A percentile compares a stretch with the other conserved stretches of the same genome.
These are phyloP conservation scores for Suhomyces chickasaworum DNA, from an alignment of 1,139 yeast genomes.

Conservation along the genomic window DNA sequence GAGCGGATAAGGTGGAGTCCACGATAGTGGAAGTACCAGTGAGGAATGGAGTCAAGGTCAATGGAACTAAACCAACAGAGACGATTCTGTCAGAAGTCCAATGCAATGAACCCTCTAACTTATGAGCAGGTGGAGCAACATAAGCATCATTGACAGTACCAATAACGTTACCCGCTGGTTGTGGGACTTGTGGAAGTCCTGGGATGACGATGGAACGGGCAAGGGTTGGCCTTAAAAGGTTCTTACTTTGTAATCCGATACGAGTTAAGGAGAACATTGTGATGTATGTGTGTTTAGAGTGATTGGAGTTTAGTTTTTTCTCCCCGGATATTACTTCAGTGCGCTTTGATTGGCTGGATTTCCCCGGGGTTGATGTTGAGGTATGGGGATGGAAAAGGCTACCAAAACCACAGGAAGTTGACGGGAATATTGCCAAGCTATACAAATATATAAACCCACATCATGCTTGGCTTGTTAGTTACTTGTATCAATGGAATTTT, in stretches of 20 bases:
- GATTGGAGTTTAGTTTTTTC: slow-evolving; percentile 10
- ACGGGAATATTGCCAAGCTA: too few species aligned
- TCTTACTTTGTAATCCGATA: slow-evolving; percentile 30
- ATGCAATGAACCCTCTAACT: slow-evolving; percentile 66
- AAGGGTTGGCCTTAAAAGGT: slow-evolving; percentile 14
- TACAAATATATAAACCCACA: too few species aligned
- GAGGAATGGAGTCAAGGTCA: slow-evolving; percentile 62
- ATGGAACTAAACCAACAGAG: slow-evolving; percentile 62
- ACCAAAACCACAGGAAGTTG: too few species aligned
- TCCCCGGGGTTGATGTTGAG: background rate
- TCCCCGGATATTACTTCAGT: slow-evolving; percentile 17
- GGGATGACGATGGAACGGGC: slow-evolving; percentile 25
- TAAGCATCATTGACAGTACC: slow-evolving; percentile 80
- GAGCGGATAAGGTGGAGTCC: slow-evolving; percentile 59
- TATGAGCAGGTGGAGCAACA: slow-evolving; percentile 56
- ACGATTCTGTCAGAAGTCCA: slow-evolving; percentile 71
- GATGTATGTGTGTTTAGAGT: background rate
- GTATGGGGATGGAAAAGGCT: too few species aligned
- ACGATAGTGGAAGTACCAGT: slow-evolving; percentile 54
- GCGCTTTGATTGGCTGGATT: slow-evolving; percentile 13
- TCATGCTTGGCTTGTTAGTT: too few species aligned
- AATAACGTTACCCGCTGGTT: slow-evolving; percentile 74
- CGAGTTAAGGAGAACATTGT: slow-evolving; percentile 32
- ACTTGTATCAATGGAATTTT: too few species aligned
- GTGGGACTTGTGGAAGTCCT: slow-evolving; percentile 50